Percentiles rank a stretch among this genome's conserved stretches.
Conservation (phyloP, 495 filamentous ascomycete species). For the Sphaerosporella brunnea region DNA sequence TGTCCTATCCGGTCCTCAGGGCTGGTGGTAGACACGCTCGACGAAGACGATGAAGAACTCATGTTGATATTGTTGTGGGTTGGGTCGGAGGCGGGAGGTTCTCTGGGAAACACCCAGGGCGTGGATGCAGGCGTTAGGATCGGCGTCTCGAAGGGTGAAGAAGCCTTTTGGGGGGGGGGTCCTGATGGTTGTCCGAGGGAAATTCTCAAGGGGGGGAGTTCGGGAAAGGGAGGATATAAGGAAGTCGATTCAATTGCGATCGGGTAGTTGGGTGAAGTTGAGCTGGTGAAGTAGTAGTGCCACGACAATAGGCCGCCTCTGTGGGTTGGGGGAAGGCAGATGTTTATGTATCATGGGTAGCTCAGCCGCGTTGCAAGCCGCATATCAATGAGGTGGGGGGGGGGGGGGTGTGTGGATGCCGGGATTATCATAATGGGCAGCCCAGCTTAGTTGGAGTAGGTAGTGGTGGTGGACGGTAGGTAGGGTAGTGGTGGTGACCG, state of each 20-base stretch:
- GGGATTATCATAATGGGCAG: too few relatives aligned
- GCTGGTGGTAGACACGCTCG: slow-evolving; percentile 19
- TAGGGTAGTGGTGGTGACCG: too few relatives aligned
- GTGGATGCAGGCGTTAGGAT: too few relatives aligned
- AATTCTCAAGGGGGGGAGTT: too few relatives aligned
- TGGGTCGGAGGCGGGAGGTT: neutral
- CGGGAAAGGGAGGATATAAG: slow-evolving; percentile 1
- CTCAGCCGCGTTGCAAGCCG: slow-evolving; percentile 3
- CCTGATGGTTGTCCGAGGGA: too few relatives aligned
- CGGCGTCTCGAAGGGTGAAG: too few relatives aligned
- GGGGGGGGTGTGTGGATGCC: neutral
- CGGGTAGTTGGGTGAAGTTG: too few relatives aligned
- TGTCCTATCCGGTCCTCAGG: slow-evolving; percentile 80
- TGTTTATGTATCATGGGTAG: slow-evolving; percentile 5
- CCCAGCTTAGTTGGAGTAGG: neutral
- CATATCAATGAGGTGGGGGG: neutral
- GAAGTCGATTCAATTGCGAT: too few relatives aligned
- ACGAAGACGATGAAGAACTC: slow-evolving; percentile 24
- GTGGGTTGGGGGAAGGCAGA: neutral
- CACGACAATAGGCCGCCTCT: slow-evolving; percentile 2
- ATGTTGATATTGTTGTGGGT: slow-evolving; percentile 13
- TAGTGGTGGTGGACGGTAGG: neutral
- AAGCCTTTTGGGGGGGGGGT: too few relatives aligned
- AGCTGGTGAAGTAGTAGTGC: neutral
- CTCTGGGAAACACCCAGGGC: too few relatives aligned